Evolutionary conservation across 2,329 filamentous ascomycete species (phyloP).

Genomic region (Aspergillus intermedius): DNA sequence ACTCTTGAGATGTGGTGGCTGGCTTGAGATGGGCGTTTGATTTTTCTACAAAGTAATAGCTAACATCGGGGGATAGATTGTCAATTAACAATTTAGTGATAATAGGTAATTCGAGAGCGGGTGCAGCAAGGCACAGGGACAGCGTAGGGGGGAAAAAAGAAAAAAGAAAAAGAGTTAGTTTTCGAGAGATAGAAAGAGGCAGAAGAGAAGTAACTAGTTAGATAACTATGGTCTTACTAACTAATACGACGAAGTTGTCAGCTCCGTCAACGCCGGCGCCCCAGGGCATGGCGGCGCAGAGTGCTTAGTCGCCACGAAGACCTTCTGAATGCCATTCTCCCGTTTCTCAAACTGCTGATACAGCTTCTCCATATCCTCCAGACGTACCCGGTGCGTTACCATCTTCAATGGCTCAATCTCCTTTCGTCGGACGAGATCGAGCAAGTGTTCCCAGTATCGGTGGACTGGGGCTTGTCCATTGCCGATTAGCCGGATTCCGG

Average conservation of each 20-base stretch:
- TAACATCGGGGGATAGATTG: too few species aligned
- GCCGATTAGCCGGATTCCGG: conserved; percentile 70
- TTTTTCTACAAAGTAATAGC: too few species aligned
- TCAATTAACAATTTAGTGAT: too few species aligned
- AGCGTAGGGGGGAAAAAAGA: too few species aligned
- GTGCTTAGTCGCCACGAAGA: conserved; percentile 59
- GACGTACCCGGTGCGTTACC: conserved; percentile 68
- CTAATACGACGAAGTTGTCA: neutral
- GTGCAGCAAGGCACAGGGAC: too few species aligned
- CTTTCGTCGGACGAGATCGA: conserved; percentile 59
- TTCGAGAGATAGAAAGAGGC: too few species aligned
- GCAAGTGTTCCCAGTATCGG: conserved; percentile 74
- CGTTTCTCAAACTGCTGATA: conserved; percentile 56
- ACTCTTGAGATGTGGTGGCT: too few species aligned
- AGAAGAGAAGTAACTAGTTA: too few species aligned
- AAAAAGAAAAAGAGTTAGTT: too few species aligned
- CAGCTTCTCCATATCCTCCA: conserved; percentile 65
- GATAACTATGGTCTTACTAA: too few species aligned
- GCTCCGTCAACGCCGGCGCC: conserved; percentile 45
- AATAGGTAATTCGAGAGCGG: too few species aligned
- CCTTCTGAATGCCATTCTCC: conserved; percentile 67
- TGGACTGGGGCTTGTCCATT: conserved; percentile 69
- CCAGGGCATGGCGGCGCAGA: conserved; percentile 47
- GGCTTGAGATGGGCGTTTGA: too few species aligned
- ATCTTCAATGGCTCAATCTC: conserved; percentile 71